Evolutionary conservation across 306 rosid genomes (phyloP), one percentile per base, ranked within the genome.

Genomic region (Pterocarpus macrocarpus): DNA sequence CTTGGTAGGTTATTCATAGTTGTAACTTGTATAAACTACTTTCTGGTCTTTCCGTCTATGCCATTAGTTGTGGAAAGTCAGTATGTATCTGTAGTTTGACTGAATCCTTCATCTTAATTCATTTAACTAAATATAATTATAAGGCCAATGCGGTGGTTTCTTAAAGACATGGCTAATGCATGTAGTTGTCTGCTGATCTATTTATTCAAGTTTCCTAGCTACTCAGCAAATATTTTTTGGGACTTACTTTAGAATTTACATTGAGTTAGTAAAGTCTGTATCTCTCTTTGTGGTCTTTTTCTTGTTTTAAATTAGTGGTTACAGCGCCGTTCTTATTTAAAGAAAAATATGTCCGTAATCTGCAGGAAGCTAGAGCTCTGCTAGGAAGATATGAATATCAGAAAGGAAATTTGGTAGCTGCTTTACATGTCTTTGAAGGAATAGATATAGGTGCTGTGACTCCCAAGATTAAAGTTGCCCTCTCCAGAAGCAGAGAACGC

Each of bases 341-440:
- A 76, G 59, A 56, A 12, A 58, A 70, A 56, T 45, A 45, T 82
- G 44, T 81, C 49, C 76, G 71, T 64, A 39, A 57, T 86, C 56
- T 88, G 85, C 91, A 92, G 99, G 99, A 93, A 90, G 98, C 98
- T 80, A 90, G 98, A 86, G 98, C 98, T 36, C 79, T 91, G 75
- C 86, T 96, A 77, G 99, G 99, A 73, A 89, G 96, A 86, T 90
- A 89, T 67, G 98, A 96, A 81, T 96, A 92, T 85, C 97, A 91
- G 80, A 96, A 96, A 82, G 99, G 99, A 86, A 96, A 96, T 77
- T 67, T 90, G 65, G 95, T 90, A 85, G 91, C 96, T 52, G 99
- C 99, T 35, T 83, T 93, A 65, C 92, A 88, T 84, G 97, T 96
- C 76, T 94, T 96, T 86, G 98, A 88, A 83, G 97, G 94, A 72